Conservation (phyloP, 2,329 filamentous ascomycete genomes). For the Clonostachys sp. region DNA sequence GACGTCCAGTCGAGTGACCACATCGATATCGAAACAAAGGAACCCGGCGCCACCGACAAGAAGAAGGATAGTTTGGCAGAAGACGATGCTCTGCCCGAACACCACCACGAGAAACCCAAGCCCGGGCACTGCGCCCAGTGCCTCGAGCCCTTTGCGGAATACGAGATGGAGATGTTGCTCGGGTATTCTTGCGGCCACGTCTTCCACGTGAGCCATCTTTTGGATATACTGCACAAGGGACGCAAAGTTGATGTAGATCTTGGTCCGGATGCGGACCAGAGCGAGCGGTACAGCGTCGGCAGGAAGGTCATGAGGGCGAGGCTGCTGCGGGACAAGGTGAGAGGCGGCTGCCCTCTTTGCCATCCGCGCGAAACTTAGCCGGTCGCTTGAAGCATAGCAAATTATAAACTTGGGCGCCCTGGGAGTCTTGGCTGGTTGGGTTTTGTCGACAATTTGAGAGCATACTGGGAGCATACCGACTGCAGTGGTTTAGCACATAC, state of each 20-base stretch:
- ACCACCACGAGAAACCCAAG: conserved; percentile 25
- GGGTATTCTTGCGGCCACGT: conserved; percentile 81
- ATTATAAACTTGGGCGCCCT: too few species aligned
- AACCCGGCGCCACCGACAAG: conserved; percentile 19
- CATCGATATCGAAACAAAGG: conserved; percentile 35
- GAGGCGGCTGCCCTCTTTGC: conserved; percentile 61
- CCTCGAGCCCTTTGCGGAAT: conserved; percentile 48
- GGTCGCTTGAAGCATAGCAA: too few species aligned
- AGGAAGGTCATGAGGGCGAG: conserved; percentile 85
- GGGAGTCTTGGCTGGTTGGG: not conserved
- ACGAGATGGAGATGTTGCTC: conserved; percentile 67
- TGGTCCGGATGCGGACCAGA: conserved; percentile 32
- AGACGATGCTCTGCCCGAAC: conserved; percentile 10
- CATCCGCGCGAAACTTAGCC: conserved; percentile 5
- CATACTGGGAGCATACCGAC: not conserved
- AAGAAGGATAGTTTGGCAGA: conserved; percentile 6
- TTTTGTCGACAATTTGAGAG: not conserved
- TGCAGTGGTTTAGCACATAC: not conserved
- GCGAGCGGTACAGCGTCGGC: conserved; percentile 62
- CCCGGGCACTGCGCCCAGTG: conserved; percentile 59
- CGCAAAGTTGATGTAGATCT: conserved; percentile 42
- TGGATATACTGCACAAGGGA: conserved; percentile 45
- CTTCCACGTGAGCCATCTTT: conserved; percentile 70
- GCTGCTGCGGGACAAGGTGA: conserved; percentile 66
- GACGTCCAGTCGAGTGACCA: conserved; percentile 36